A percentile compares a stretch with the other conserved stretches of the same genome.
Evolutionary conservation across 371 early-diverging fungal genomes (phyloP).

Genomic region (Amoeboaphelidium protococcarum): DNA sequence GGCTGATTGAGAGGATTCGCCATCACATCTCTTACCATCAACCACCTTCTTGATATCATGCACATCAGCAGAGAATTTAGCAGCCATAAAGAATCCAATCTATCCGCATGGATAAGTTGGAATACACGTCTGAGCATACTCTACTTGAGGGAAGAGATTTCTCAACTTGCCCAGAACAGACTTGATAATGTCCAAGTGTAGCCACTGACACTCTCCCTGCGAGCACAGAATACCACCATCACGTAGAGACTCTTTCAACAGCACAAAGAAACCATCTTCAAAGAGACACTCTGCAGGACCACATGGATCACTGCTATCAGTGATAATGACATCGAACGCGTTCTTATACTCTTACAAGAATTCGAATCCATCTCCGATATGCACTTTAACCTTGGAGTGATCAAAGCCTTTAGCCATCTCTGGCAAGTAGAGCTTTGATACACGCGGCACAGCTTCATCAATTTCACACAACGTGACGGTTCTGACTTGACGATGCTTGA

Average conservation of each 20-base stretch:
- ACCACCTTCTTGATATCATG: constrained; percentile 25
- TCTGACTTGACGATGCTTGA: constrained; percentile 78
- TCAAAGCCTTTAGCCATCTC: constrained; percentile 74
- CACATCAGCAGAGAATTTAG: constrained; percentile 43
- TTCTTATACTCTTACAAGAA: constrained; percentile 61
- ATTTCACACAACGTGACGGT: constrained; percentile 78
- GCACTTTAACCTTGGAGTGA: constrained; percentile 74
- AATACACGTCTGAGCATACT: constrained; percentile 72
- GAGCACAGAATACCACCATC: constrained; percentile 73
- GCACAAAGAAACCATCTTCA: constrained; percentile 59
- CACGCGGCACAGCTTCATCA: constrained; percentile 75
- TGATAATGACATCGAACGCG: constrained; percentile 85
- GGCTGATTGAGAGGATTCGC: no score
- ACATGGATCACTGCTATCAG: constrained; percentile 92
- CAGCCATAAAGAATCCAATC: constrained; percentile 78
- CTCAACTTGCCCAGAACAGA: constrained; percentile 47
- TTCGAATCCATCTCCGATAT: constrained; percentile 79
- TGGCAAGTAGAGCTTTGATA: constrained; percentile 71
- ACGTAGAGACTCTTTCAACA: constrained; percentile 68
- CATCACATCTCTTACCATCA: no score
- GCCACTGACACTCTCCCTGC: constrained; percentile 95
- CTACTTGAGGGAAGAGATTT: constrained; percentile 54
- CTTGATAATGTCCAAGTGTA: constrained; percentile 67
- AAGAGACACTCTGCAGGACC: constrained; percentile 86
- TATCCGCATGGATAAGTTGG: constrained; percentile 92